These are phyloP conservation scores for Beauveria pseudobassiana DNA, from an alignment of 2,329 filamentous ascomycete species.

Conservation along the genomic window DNA sequence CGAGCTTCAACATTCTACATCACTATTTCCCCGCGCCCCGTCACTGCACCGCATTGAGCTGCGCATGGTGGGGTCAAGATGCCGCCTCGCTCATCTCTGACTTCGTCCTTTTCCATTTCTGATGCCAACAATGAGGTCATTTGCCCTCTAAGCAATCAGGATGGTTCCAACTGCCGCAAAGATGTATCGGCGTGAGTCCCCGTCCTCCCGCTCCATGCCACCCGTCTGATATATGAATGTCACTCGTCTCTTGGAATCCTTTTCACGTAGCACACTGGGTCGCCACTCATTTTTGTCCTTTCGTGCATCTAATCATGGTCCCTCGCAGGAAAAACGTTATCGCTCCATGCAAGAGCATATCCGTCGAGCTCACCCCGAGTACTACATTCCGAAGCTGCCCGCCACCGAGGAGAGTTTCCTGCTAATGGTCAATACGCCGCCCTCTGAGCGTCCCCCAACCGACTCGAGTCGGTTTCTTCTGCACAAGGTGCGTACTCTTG, in stretches of 20 bases:
- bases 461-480: slow-evolving; percentile 25
- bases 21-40: not conserved
- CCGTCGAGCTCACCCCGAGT: slow-evolving; percentile 88
- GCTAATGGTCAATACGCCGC: slow-evolving; percentile 90
- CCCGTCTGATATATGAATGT: too few relatives aligned
- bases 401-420: slow-evolving; percentile 97
- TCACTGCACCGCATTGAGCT: slow-evolving; percentile 15
- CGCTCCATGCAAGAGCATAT: slow-evolving; percentile 99
- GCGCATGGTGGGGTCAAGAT: slow-evolving; percentile 61
- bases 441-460: slow-evolving; percentile 53
- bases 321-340: slow-evolving; percentile 71
- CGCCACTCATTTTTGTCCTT: not conserved
- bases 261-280: not conserved
- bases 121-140: slow-evolving; percentile 94
- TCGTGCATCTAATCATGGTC: slow-evolving; percentile 14
- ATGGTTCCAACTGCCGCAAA: slow-evolving; percentile 95
- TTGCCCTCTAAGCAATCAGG: slow-evolving; percentile 90
- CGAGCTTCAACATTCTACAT: not conserved
- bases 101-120: slow-evolving; percentile 84
- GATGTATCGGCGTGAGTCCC: slow-evolving; percentile 90
- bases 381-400: slow-evolving; percentile 96
- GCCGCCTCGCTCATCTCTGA: slow-evolving; percentile 82
- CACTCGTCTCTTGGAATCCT: not conserved
- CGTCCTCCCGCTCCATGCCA: not conserved
- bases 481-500: slow-evolving; percentile 23